Evolutionary conservation across 2,329 filamentous ascomycete species (phyloP).

Genomic region (Rutstroemia sydowiana): DNA sequence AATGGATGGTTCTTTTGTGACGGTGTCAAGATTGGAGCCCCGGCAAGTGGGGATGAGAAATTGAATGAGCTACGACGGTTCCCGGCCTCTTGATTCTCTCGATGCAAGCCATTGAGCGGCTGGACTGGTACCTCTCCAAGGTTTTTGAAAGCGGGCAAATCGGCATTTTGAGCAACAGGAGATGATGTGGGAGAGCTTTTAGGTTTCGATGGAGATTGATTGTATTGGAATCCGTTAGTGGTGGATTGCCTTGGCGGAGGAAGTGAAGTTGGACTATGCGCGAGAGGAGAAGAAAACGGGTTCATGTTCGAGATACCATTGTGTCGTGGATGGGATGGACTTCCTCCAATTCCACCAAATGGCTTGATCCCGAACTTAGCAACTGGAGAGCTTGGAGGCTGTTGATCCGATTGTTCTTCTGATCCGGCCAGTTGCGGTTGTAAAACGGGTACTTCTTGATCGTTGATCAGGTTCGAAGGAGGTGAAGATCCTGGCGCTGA

Average conservation of each 20-base stretch:
- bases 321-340: slow-evolving; percentile 6
- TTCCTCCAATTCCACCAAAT: not conserved
- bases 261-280: slow-evolving; percentile 28
- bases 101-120: slow-evolving; percentile 12
- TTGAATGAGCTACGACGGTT: slow-evolving; percentile 24
- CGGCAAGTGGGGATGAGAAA: slow-evolving; percentile 26
- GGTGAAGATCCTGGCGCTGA: slow-evolving; percentile 1
- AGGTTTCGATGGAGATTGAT: slow-evolving; percentile 7
- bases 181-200: slow-evolving; percentile 6
- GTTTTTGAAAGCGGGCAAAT: slow-evolving; percentile 11
- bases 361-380: not conserved
- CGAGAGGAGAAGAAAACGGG: slow-evolving; percentile 28
- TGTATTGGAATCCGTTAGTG: slow-evolving; percentile 17
- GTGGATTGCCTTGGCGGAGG: slow-evolving; percentile 27
- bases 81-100: slow-evolving; percentile 14
- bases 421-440: slow-evolving; percentile 3
- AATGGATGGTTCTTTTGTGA: slow-evolving; percentile 14
- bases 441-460: not conserved
- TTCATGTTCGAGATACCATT: slow-evolving; percentile 12
- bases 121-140: slow-evolving; percentile 10
- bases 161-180: slow-evolving; percentile 12
- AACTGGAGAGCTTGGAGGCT: slow-evolving; percentile 19
- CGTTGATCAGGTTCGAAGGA: slow-evolving; percentile 5
- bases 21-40: slow-evolving; percentile 26
- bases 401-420: slow-evolving; percentile 9